These are phyloP conservation scores for Solanum piurae DNA, from an alignment of 257 asterid genomes.

Conservation along the genomic window DNA sequence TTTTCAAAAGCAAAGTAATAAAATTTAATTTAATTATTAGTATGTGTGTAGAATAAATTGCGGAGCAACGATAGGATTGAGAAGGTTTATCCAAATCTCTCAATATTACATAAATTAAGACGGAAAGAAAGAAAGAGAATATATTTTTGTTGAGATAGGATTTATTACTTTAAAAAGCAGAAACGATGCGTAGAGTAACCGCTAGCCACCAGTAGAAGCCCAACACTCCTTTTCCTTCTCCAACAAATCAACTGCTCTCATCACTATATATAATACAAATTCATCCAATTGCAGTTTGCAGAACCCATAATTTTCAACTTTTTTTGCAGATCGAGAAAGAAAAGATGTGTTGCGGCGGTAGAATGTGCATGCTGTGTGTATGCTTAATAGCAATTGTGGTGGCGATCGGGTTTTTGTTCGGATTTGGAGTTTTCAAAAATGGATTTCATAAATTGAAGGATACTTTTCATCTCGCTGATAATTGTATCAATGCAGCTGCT, in stretches of 20 bases:
- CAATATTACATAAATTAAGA: too few species aligned
- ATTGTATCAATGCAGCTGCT: constrained; percentile 1
- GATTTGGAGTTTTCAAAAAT: constrained; percentile 64
- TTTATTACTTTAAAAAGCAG: not conserved
- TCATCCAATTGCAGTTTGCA: not conserved
- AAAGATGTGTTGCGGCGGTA: constrained; percentile 51
- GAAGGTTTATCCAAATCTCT: too few species aligned
- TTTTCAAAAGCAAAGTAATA: too few species aligned
- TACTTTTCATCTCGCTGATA: constrained; percentile 17
- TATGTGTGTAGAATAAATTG: too few species aligned
- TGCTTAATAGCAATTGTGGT: constrained; percentile 36
- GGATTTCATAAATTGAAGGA: constrained; percentile 52
- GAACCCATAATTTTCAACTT: not conserved
- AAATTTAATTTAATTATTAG: too few species aligned
- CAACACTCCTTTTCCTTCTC: constrained; percentile 15
- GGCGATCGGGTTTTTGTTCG: constrained; percentile 49
- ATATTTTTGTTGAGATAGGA: not conserved
- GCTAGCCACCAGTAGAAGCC: constrained; percentile 13
- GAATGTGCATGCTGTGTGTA: constrained; percentile 41
- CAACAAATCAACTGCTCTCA: not conserved
- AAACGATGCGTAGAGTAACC: constrained; percentile 60
- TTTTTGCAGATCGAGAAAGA: not conserved
- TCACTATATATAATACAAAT: not conserved
- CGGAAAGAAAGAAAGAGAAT: too few species aligned
- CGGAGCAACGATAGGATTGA: too few species aligned